Conservation (phyloP, 176 grass and related monocot species). For the Oryza officinalis region DNA sequence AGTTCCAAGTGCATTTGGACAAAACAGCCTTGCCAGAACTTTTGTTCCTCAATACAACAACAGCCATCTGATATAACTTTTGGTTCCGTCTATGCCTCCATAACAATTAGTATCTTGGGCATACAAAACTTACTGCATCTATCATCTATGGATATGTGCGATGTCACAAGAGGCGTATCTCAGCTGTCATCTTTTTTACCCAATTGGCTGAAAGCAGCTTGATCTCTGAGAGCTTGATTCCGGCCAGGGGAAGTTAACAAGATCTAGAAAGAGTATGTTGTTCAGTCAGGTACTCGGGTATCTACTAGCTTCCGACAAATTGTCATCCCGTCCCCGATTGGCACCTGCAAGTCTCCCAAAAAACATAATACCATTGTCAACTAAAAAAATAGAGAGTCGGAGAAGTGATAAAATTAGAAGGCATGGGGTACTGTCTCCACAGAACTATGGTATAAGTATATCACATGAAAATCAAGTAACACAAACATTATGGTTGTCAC, state of each 20-base stretch:
- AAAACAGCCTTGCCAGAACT: background rate
- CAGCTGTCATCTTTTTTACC: conserved; percentile 1
- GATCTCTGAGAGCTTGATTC: conserved; percentile 2
- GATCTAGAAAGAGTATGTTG: background rate
- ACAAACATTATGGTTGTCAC: background rate
- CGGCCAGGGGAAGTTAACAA: background rate
- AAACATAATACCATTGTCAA: conserved; percentile 26
- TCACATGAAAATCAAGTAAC: background rate
- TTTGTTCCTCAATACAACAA: background rate
- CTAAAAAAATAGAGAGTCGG: background rate
- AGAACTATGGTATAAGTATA: background rate
- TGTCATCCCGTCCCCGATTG: conserved; percentile 95
- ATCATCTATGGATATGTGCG: background rate
- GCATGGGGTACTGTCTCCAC: background rate
- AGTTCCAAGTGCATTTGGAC: background rate
- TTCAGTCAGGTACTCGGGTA: conserved; percentile 43
- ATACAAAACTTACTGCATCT: background rate
- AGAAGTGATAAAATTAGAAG: background rate
- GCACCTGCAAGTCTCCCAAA: conserved; percentile 54
- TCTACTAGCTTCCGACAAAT: conserved; percentile 80
- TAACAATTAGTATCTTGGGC: background rate
- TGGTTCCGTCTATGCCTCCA: background rate
- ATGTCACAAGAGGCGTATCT: background rate
- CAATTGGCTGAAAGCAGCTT: background rate
- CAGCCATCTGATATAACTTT: background rate